Evolutionary conservation across 495 filamentous ascomycete genomes (phyloP).

Genomic region (Hypoxylon lienhwacheense): DNA sequence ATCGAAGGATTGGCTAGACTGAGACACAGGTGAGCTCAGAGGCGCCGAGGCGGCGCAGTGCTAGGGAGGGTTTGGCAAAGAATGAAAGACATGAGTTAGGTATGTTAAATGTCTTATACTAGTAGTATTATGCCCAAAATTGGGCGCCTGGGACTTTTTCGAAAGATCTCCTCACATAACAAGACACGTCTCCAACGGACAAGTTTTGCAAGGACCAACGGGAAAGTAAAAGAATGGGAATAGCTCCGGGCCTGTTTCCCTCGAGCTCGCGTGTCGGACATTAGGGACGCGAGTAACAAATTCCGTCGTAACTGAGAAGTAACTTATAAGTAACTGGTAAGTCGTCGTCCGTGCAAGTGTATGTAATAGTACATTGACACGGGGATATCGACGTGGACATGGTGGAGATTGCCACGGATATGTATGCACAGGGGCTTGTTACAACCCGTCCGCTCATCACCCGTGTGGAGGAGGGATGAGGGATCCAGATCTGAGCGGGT

Average conservation of each 20-base stretch:
- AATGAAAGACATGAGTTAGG: slow-evolving; percentile 3
- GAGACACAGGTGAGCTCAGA: slow-evolving; percentile 19
- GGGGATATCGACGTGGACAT: slow-evolving; percentile 1
- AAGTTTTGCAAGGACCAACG: background rate
- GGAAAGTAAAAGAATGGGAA: background rate
- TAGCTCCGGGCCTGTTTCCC: too few species aligned
- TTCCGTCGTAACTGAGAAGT: too few species aligned
- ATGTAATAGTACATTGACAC: too few species aligned
- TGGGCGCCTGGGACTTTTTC: slow-evolving; percentile 1
- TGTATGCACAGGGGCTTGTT: slow-evolving; percentile 27
- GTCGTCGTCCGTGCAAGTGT: too few species aligned
- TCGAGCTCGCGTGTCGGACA: too few species aligned
- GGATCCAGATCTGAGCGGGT: slow-evolving; percentile 10
- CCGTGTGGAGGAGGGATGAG: slow-evolving; percentile 28
- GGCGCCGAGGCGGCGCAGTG: slow-evolving; percentile 26
- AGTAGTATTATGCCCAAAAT: slow-evolving; percentile 8
- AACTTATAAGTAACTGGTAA: too few species aligned
- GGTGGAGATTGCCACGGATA: slow-evolving; percentile 13
- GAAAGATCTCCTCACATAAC: background rate
- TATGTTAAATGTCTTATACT: slow-evolving; percentile 4
- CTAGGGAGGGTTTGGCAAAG: slow-evolving; percentile 1
- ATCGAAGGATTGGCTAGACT: slow-evolving; percentile 25
- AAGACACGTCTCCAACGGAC: slow-evolving; percentile 3
- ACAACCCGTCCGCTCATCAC: slow-evolving; percentile 17
- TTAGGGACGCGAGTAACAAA: too few species aligned